Evolutionary conservation across 148 eudicot genomes (phyloP).

Genomic region (Salicornia ramosissima): DNA sequence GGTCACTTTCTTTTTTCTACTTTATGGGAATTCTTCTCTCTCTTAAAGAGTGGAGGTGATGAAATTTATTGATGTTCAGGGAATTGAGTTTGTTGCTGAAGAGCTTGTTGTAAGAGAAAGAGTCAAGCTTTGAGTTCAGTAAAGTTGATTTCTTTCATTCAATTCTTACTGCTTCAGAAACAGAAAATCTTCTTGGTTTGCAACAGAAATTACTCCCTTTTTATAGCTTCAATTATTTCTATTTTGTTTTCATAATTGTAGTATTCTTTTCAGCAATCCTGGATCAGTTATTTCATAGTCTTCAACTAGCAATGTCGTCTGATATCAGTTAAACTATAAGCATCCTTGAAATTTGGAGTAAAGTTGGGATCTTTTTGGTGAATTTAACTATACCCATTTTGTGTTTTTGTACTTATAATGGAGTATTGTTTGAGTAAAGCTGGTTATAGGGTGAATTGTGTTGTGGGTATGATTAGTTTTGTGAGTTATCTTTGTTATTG

Average conservation of each 20-base stretch:
- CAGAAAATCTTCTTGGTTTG: slow-evolving; percentile 11
- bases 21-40: slow-evolving; percentile 21
- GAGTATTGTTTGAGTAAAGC: slow-evolving; percentile 24
- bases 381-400: slow-evolving; percentile 18
- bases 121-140: slow-evolving; percentile 8
- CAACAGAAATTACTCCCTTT: background rate
- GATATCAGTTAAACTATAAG: slow-evolving; percentile 49
- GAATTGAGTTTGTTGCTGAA: slow-evolving; percentile 16
- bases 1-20: slow-evolving; percentile 33
- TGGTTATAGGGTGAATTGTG: slow-evolving; percentile 25
- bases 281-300: slow-evolving; percentile 8
- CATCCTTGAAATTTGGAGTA: slow-evolving; percentile 13
- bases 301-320: slow-evolving; percentile 45
- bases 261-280: background rate
- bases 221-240: slow-evolving; percentile 4
- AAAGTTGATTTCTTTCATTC: slow-evolving; percentile 22
- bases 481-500: slow-evolving; percentile 27
- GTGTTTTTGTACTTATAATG: slow-evolving; percentile 24
- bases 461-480: slow-evolving; percentile 30
- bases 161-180: background rate
- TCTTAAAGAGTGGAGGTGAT: slow-evolving; percentile 23
- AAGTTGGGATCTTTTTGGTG: slow-evolving; percentile 24
- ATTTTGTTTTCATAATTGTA: slow-evolving; percentile 3
- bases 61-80: slow-evolving; percentile 26
- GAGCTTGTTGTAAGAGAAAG: slow-evolving; percentile 19